Evolutionary conservation across 2,329 filamentous ascomycete species (phyloP), one percentile per base, ranked within the genome.

Genomic region (Colletotrichum paranaense): DNA sequence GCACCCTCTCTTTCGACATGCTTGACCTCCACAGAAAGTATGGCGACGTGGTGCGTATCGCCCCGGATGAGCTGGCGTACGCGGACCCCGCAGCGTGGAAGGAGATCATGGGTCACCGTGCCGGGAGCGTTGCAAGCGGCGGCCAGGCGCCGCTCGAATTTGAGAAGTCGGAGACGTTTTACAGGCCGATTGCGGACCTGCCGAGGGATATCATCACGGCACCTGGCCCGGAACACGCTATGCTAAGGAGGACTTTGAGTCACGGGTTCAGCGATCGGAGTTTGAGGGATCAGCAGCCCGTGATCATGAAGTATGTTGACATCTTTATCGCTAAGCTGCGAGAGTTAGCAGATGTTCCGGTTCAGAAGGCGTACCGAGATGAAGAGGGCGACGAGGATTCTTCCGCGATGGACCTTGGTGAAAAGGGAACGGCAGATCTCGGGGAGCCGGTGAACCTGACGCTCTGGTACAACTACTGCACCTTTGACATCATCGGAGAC

Each of bases 1-100:
- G 74, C 2, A 72, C 42, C 0, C 30, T 62, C 30, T 32, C 72
- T 9, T 73, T 68, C 12, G 62, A 69, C 32, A 62, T 73, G 35
- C 62, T 64, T 5, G 57, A 62, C 12, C 46, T 75, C 12, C 84
- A 86, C 76, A 70, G 78, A 4, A 74, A 78, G 53, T 86, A 86
- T 72, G 86, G 87, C 11, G 79, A 81, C 1, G 81, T 88, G 1
- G 86, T 88, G 4, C 84, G 87, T 8, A 78, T 87, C 55, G 82
- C 81, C 6, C 86, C 87, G 1, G 80, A 86, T 67, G 85, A 88
- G 72, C 80, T 88, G 1, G 83, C 85, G 1, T 88, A 86, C 75
- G 82, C 79, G 42, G 76, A 80, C 28, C 77, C 79, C 5, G 70
- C 79, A 2, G 77, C 77, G 4, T 85, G 83, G 81, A 81, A 83